Evolutionary conservation across 306 rosid genomes (phyloP).

Genomic region (Trifolium dubium): DNA sequence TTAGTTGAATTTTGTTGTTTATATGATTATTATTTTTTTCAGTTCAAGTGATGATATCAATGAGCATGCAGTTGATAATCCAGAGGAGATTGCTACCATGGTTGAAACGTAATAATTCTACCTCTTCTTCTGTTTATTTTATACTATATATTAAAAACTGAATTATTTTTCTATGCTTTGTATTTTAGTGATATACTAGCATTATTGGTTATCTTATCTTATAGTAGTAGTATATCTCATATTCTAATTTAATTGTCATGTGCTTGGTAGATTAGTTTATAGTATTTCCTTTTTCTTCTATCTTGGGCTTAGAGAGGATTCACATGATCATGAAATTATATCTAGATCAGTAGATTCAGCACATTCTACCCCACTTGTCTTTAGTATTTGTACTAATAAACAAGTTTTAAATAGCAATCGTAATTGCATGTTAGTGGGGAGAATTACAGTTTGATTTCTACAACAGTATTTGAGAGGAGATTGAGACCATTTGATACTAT

Average conservation of each 20-base stretch:
- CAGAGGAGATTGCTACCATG: slow-evolving; percentile 84
- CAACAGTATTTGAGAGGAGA: too few species aligned
- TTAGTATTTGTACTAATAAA: slow-evolving; percentile 8
- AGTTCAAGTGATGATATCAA: slow-evolving; percentile 56
- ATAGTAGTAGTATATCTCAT: slow-evolving; percentile 15
- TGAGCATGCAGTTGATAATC: slow-evolving; percentile 82
- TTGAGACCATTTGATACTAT: too few species aligned
- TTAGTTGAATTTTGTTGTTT: slow-evolving; percentile 16
- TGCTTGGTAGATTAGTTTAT: slow-evolving; percentile 44
- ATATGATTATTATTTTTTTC: slow-evolving; percentile 38
- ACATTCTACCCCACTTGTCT: slow-evolving; percentile 31
- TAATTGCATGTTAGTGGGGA: not conserved
- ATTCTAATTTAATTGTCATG: slow-evolving; percentile 40
- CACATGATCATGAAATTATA: slow-evolving; percentile 44
- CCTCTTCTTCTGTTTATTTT: not conserved
- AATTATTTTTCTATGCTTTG: slow-evolving; percentile 2
- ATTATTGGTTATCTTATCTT: slow-evolving; percentile 33
- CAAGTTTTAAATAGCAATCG: not conserved
- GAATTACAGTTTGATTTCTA: too few species aligned
- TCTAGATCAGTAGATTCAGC: slow-evolving; percentile 37
- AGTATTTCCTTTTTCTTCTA: not conserved
- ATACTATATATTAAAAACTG: not conserved
- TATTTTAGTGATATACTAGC: slow-evolving; percentile 35
- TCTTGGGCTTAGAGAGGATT: slow-evolving; percentile 30
- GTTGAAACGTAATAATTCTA: slow-evolving; percentile 67